A percentile compares a stretch with the other conserved stretches of the same genome.
phyloP scores from a whole-genome alignment of 2,329 filamentous ascomycete genomes.

The Epichloe scottii region DNA sequence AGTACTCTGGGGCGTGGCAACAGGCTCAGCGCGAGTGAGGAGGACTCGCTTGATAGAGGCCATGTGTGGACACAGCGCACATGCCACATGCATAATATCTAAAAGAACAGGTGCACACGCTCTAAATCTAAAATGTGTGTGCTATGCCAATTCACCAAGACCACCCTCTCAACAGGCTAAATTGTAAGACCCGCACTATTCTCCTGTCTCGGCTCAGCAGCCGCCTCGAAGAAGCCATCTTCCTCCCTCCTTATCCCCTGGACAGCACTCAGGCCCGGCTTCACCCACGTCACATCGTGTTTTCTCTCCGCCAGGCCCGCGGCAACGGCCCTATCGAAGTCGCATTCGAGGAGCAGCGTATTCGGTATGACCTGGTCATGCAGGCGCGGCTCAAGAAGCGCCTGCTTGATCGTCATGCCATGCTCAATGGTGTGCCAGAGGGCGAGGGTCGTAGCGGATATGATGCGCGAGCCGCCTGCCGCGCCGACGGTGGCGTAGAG shows the following conservation, averaged over 20 bases:
- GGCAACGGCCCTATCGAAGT: slow-evolving; percentile 52
- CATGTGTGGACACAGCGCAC: too few species aligned
- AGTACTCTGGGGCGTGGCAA: too few species aligned
- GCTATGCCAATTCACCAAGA: too few species aligned
- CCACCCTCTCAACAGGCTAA: slow-evolving; percentile 12
- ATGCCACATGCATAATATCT: too few species aligned
- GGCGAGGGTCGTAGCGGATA: slow-evolving; percentile 64
- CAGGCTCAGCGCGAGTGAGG: too few species aligned
- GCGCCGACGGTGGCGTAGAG: slow-evolving; percentile 62
- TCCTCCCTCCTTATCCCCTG: slow-evolving; percentile 51
- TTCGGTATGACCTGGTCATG: slow-evolving; percentile 78
- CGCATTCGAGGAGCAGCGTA: slow-evolving; percentile 51
- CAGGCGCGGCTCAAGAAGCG: slow-evolving; percentile 54
- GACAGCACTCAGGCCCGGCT: slow-evolving; percentile 50
- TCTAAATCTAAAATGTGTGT: too few species aligned
- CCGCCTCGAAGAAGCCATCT: slow-evolving; percentile 66
- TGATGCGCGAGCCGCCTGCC: slow-evolving; percentile 73
- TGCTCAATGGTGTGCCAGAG: slow-evolving; percentile 62
- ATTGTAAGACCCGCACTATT: slow-evolving; percentile 53
- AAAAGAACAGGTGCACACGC: too few species aligned
- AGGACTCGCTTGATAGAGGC: too few species aligned
- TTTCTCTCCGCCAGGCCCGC: slow-evolving; percentile 50
- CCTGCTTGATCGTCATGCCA: slow-evolving; percentile 42
- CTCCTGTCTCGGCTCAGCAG: slow-evolving; percentile 60
- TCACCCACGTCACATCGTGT: slow-evolving; percentile 61